Evolutionary conservation across 2,329 filamentous ascomycete species (phyloP).

Genomic region (Clonostachys solani): DNA sequence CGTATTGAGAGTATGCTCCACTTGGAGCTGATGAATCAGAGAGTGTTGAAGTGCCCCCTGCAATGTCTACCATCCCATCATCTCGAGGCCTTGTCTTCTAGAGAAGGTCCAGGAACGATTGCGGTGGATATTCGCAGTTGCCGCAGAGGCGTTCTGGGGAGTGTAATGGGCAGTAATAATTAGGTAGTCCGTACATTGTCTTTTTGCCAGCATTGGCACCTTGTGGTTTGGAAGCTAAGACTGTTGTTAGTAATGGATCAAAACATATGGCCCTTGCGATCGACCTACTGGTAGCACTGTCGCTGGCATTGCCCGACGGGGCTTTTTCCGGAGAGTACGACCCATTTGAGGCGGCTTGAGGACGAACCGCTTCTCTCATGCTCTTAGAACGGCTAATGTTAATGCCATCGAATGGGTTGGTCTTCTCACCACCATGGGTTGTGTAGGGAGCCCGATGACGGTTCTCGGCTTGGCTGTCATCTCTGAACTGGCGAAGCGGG

Average conservation of each 20-base stretch:
- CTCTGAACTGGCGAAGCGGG: constrained; percentile 41
- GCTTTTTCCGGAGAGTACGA: constrained; percentile 8
- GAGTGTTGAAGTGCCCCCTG: no score
- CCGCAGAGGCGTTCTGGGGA: not conserved
- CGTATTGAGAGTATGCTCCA: constrained; percentile 17
- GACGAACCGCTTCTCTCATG: constrained; percentile 23
- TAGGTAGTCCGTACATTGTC: constrained; percentile 41
- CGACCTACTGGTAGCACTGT: not conserved
- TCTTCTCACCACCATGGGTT: constrained; percentile 52
- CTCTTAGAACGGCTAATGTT: constrained; percentile 40
- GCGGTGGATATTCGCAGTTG: not conserved
- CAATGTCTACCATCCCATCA: not conserved
- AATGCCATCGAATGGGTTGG: constrained; percentile 48
- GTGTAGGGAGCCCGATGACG: constrained; percentile 56
- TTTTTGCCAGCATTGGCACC: constrained; percentile 15
- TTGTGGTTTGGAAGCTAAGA: not conserved
- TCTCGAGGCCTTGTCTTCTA: constrained; percentile 1
- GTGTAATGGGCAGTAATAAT: constrained; percentile 1
- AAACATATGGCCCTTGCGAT: no score
- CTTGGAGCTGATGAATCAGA: constrained; percentile 13
- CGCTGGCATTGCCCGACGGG: not conserved
- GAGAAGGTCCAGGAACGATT: not conserved
- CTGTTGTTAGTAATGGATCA: no score
- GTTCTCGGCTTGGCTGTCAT: constrained; percentile 35
- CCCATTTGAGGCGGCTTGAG: constrained; percentile 5